A percentile compares a stretch with the other conserved stretches of the same genome.
phyloP scores from a whole-genome alignment of 2,329 filamentous ascomycete species.

The Bipolaris gigantea region DNA sequence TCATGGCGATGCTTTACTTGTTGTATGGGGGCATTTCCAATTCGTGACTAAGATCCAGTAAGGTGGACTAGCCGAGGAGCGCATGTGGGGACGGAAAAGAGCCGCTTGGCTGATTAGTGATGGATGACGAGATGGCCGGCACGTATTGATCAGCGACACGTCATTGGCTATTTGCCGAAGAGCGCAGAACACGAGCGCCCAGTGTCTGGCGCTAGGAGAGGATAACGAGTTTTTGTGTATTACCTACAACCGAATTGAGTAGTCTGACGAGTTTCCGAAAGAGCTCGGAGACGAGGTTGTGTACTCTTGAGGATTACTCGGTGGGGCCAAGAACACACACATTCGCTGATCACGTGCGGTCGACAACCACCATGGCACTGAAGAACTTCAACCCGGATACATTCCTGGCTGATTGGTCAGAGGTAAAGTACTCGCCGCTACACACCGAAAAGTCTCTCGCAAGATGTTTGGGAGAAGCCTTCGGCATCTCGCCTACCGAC shows the following conservation, averaged over 20 bases:
- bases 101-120: constrained; percentile 29
- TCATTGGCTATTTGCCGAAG: constrained; percentile 30
- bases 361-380: constrained; percentile 24
- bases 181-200: constrained; percentile 10
- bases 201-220: neutral
- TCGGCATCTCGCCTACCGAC: constrained; percentile 51
- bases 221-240: neutral
- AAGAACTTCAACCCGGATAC: constrained; percentile 50
- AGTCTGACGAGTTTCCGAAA: constrained; percentile 1
- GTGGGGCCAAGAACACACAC: neutral
- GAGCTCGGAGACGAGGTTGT: neutral
- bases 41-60: constrained; percentile 38
- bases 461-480: constrained; percentile 52
- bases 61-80: constrained; percentile 4
- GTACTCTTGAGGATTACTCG: neutral
- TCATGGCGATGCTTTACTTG: constrained; percentile 28
- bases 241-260: constrained; percentile 8
- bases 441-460: constrained; percentile 42
- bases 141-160: constrained; percentile 18
- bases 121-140: constrained; percentile 31
- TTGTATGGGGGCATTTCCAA: constrained; percentile 36
- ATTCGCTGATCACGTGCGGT: neutral
- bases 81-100: constrained; percentile 3
- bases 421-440: constrained; percentile 37
- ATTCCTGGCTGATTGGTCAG: constrained; percentile 50